Conservation (phyloP, 2,329 filamentous ascomycete species). For the Ilyonectria robusta region DNA sequence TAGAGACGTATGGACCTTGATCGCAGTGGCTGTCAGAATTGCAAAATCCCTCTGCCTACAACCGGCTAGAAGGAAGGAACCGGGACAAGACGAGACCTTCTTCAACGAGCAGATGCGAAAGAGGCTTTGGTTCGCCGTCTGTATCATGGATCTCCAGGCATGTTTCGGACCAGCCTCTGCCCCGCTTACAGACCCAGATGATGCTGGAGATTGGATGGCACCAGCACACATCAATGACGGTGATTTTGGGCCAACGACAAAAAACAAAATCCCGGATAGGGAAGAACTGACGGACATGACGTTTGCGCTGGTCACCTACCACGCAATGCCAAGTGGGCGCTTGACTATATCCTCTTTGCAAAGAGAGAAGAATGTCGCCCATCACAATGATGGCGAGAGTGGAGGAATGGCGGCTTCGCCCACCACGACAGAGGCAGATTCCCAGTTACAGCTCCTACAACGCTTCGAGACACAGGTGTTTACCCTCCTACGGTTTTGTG, state of each 20-base stretch:
- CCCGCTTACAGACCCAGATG: slow-evolving; percentile 21
- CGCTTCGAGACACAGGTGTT: slow-evolving; percentile 25
- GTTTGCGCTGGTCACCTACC: slow-evolving; percentile 26
- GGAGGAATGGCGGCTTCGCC: background rate
- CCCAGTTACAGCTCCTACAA: slow-evolving; percentile 6
- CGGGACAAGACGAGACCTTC: slow-evolving; percentile 13
- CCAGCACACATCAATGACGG: slow-evolving; percentile 29
- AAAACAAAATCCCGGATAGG: slow-evolving; percentile 4
- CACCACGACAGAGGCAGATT: background rate
- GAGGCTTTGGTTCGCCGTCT: slow-evolving; percentile 31
- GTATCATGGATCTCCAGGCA: slow-evolving; percentile 29
- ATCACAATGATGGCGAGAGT: background rate
- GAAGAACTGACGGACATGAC: slow-evolving; percentile 34
- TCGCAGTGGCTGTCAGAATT: slow-evolving; percentile 27
- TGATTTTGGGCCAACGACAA: slow-evolving; percentile 25
- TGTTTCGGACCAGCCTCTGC: slow-evolving; percentile 20
- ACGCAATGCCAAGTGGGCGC: slow-evolving; percentile 16
- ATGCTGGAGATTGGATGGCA: slow-evolving; percentile 7
- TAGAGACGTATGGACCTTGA: slow-evolving; percentile 27
- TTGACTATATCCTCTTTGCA: slow-evolving; percentile 5
- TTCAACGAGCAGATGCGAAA: slow-evolving; percentile 31
- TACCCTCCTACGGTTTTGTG: slow-evolving; percentile 28
- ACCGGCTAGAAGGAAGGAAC: background rate
- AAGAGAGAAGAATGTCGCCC: background rate
- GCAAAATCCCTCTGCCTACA: slow-evolving; percentile 24